Conservation (phyloP, 176 grass and related monocot genomes). For the Bonia amplexicaulis region DNA sequence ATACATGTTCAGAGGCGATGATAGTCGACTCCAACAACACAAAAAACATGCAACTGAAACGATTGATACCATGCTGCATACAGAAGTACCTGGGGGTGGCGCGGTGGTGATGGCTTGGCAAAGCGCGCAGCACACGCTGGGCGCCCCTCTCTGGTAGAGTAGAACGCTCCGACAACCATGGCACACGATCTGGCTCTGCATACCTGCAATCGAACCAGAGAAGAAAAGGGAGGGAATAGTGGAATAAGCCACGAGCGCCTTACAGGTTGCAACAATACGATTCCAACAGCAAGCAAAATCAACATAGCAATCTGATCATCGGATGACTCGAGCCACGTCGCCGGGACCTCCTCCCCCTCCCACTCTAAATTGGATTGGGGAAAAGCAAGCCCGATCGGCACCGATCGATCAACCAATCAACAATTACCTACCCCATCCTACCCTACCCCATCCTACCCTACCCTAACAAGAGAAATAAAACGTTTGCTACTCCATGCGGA, state of each 20-base stretch:
- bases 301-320: neutral
- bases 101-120: conserved; percentile 68
- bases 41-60: neutral
- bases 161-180: conserved; percentile 62
- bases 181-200: conserved; percentile 89
- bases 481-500: neutral
- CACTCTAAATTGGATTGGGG: neutral
- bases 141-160: conserved; percentile 63
- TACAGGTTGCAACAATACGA: neutral
- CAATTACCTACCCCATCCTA: neutral
- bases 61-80: neutral
- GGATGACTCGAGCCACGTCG: neutral
- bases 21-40: neutral
- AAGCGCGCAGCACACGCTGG: conserved; percentile 71
- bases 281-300: neutral
- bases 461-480: neutral
- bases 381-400: neutral
- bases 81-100: conserved; percentile 50
- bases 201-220: conserved; percentile 26
- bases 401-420: neutral
- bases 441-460: neutral
- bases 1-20: neutral
- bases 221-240: too few relatives aligned
- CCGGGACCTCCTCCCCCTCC: neutral
- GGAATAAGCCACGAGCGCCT: neutral